Evolutionary conservation across 257 asterid genomes (phyloP).

Genomic region (Apocynum venetum): DNA sequence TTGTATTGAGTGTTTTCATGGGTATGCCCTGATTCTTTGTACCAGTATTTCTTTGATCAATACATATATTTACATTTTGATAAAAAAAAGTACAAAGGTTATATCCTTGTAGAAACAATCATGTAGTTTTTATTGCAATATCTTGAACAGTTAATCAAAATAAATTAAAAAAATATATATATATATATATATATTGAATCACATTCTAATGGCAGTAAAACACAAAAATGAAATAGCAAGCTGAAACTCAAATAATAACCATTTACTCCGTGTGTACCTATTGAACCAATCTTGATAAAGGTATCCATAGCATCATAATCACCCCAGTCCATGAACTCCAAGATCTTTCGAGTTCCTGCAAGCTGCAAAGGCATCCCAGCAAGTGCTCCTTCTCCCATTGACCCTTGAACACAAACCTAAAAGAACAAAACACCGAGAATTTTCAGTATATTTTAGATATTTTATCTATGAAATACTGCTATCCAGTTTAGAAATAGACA

Average conservation of each 20-base stretch:
- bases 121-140: neutral
- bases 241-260: neutral
- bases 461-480: neutral
- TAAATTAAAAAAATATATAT: neutral
- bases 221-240: neutral
- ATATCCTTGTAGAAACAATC: neutral
- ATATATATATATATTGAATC: neutral
- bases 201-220: too few relatives aligned
- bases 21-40: too few relatives aligned
- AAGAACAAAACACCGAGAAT: conserved; percentile 14
- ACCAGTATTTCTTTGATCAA: too few relatives aligned
- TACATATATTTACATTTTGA: too few relatives aligned
- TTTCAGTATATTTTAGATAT: conserved; percentile 12
- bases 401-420: conserved; percentile 97
- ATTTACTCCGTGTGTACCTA: conserved; percentile 44
- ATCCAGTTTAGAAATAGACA: neutral
- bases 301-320: conserved; percentile 75
- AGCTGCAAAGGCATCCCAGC: conserved; percentile 97
- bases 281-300: conserved; percentile 76
- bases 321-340: conserved; percentile 99
- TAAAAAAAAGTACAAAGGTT: neutral
- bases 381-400: conserved; percentile 92
- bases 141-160: neutral
- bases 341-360: conserved; percentile 81
- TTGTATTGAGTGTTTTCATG: too few relatives aligned